These are phyloP conservation scores for Backusella sp. DNA, from an alignment of 192 early-diverging fungal species.

Conservation along the genomic window DNA sequence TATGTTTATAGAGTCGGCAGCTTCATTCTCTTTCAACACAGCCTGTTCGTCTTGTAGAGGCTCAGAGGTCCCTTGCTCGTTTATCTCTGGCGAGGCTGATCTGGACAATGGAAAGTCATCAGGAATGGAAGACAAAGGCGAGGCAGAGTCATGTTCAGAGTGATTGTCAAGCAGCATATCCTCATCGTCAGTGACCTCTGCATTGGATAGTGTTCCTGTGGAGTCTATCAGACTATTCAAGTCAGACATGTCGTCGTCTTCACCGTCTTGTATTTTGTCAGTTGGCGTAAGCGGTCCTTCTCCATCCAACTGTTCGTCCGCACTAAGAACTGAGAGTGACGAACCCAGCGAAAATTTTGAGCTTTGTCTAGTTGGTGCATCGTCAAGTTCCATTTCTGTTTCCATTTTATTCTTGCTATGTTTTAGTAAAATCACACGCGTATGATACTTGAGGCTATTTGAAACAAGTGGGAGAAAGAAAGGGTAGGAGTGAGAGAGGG, in stretches of 20 bases:
- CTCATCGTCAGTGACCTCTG: slow-evolving; percentile 21
- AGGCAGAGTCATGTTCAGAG: slow-evolving; percentile 30
- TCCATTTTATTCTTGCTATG: background rate
- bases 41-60: background rate
- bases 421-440: background rate
- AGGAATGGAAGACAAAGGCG: slow-evolving; percentile 39
- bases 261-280: slow-evolving; percentile 30
- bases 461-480: background rate
- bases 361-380: slow-evolving; percentile 26
- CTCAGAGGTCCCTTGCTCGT: background rate
- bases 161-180: slow-evolving; percentile 16
- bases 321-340: slow-evolving; percentile 30
- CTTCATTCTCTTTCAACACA: background rate
- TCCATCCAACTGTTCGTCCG: slow-evolving; percentile 27
- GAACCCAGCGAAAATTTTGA: slow-evolving; percentile 37
- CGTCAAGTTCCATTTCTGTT: slow-evolving; percentile 6
- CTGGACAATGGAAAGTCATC: slow-evolving; percentile 41
- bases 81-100: slow-evolving; percentile 31
- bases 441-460: background rate
- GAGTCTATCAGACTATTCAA: slow-evolving; percentile 6
- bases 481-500: background rate
- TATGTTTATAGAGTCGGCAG: background rate
- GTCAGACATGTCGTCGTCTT: slow-evolving; percentile 21
- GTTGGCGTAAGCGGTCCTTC: slow-evolving; percentile 33
- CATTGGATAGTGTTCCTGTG: slow-evolving; percentile 19